Conservation (phyloP, 2,329 filamentous ascomycete species). For the Nemania serpens region DNA sequence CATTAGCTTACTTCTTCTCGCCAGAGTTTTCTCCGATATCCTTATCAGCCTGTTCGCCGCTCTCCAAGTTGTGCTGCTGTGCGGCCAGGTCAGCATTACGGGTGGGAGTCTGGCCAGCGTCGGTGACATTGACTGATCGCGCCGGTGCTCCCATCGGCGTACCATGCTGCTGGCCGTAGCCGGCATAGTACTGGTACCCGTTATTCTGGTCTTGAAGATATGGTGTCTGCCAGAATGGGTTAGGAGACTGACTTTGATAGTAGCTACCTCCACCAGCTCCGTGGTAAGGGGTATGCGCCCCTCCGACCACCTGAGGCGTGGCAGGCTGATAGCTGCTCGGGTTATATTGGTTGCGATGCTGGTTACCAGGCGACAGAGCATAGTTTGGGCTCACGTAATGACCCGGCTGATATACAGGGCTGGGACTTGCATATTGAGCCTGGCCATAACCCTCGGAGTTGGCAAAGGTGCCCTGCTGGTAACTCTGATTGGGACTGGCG, state of each 20-base stretch:
- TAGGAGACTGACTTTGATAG: conserved; percentile 21
- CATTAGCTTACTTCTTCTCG: conserved; percentile 18
- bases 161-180: conserved; percentile 17
- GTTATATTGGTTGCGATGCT: conserved; percentile 14
- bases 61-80: conserved; percentile 17
- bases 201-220: conserved; percentile 36
- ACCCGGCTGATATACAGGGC: conserved; percentile 17
- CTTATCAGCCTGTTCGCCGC: conserved; percentile 10
- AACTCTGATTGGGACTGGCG: conserved; percentile 11
- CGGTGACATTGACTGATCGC: conserved; percentile 6
- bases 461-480: conserved; percentile 8
- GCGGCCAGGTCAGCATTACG: conserved; percentile 15
- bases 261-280: conserved; percentile 20
- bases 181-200: conserved; percentile 25
- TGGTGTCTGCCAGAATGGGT: conserved; percentile 34
- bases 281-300: conserved; percentile 27
- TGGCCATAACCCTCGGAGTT: conserved; percentile 11
- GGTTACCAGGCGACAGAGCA: conserved; percentile 18
- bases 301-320: conserved; percentile 27
- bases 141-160: conserved; percentile 12
- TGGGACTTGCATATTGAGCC: conserved; percentile 18
- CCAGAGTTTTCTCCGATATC: conserved; percentile 7
- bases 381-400: conserved; percentile 25
- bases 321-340: conserved; percentile 22
- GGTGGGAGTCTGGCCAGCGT: conserved; percentile 19